Percentiles rank a stretch among this genome's conserved stretches.
Evolutionary conservation across 2,329 filamentous ascomycete species (phyloP).

Genomic region (Alternaria angustiovoidea): DNA sequence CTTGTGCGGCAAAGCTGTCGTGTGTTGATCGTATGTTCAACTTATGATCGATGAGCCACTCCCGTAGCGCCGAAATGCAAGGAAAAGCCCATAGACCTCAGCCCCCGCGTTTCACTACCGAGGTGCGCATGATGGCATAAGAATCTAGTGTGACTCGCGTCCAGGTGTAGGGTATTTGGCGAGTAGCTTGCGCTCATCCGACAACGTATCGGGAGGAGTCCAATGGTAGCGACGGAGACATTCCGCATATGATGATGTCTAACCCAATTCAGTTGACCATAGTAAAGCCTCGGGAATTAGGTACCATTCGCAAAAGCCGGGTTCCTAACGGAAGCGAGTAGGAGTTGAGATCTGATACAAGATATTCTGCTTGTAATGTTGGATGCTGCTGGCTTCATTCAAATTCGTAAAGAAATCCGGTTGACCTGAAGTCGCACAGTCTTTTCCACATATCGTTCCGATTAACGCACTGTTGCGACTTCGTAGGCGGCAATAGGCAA

Average conservation of each 20-base stretch:
- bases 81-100: background rate
- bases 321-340: background rate
- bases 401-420: background rate
- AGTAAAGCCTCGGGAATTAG: background rate
- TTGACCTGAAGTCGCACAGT: background rate
- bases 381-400: background rate
- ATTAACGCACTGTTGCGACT: background rate
- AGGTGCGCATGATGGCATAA: conserved; percentile 15
- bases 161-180: conserved; percentile 5
- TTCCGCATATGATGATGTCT: conserved; percentile 26
- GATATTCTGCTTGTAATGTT: background rate
- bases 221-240: conserved; percentile 15
- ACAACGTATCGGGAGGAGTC: conserved; percentile 25
- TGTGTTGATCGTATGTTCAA: background rate
- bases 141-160: conserved; percentile 28
- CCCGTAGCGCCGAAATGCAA: background rate
- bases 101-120: conserved; percentile 18
- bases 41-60: background rate
- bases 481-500: background rate
- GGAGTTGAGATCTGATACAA: background rate
- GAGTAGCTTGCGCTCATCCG: conserved; percentile 38
- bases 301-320: background rate
- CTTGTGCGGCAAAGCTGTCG: conserved; percentile 7
- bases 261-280: conserved; percentile 21
- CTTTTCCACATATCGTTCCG: background rate